Conservation (phyloP, 805 yeast genomes). For the Candida pseudofarinosa region DNA sequence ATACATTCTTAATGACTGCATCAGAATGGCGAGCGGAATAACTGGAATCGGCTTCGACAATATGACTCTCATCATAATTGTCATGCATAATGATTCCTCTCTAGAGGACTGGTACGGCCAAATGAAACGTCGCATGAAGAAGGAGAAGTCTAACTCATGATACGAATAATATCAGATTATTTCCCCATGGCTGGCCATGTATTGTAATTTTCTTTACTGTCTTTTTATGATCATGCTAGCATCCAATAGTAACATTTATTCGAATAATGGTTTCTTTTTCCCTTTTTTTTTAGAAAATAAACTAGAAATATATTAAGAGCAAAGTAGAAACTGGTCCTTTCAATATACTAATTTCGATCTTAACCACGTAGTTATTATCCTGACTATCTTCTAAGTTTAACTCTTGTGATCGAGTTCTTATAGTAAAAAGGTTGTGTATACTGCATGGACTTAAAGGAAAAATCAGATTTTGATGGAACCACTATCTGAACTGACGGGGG, state of each 20-base stretch:
- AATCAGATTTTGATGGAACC: background rate
- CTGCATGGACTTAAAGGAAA: background rate
- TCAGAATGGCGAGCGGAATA: conserved; percentile 64
- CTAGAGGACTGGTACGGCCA: conserved; percentile 56
- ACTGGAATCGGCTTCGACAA: conserved; percentile 83
- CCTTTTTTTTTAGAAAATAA: too few relatives aligned
- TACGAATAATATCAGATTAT: background rate
- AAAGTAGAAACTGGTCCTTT: too few relatives aligned
- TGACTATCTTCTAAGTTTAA: too few relatives aligned
- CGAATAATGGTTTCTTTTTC: background rate
- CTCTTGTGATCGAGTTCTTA: too few relatives aligned
- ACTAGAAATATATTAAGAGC: too few relatives aligned
- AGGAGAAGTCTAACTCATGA: conserved; percentile 14
- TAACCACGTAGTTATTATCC: too few relatives aligned
- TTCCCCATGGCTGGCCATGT: background rate
- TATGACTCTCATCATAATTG: conserved; percentile 71
- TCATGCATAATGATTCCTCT: conserved; percentile 44
- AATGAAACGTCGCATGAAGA: conserved; percentile 40
- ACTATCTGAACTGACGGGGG: background rate
- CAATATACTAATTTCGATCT: too few relatives aligned
- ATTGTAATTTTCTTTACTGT: background rate
- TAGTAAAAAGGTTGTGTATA: background rate
- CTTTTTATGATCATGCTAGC: background rate
- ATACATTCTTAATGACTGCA: conserved; percentile 58
- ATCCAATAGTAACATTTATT: background rate